Conservation (phyloP, 106 monocot genomes). For the Gastrodia elata region DNA sequence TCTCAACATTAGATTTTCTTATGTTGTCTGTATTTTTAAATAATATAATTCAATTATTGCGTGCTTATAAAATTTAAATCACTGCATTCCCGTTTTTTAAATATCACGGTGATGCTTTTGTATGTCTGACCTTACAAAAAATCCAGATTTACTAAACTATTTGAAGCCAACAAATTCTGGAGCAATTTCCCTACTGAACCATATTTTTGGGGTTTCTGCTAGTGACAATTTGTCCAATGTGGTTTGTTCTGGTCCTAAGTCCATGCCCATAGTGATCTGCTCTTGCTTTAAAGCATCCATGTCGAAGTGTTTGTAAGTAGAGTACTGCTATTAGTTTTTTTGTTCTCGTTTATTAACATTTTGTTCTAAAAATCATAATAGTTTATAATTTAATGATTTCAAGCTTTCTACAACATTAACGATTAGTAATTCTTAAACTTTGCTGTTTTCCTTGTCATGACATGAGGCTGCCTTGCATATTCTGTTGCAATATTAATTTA, state of each 20-base stretch:
- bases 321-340: neutral
- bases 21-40: too few species aligned
- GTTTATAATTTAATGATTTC: neutral
- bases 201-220: conserved; percentile 7
- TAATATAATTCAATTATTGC: too few species aligned
- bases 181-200: neutral
- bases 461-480: too few species aligned
- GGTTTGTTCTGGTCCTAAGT: neutral
- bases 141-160: conserved; percentile 6
- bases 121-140: neutral
- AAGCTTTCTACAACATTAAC: neutral
- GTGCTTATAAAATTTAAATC: too few species aligned
- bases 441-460: neutral
- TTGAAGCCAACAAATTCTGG: conserved; percentile 11
- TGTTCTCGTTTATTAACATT: neutral
- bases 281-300: neutral
- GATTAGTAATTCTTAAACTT: neutral
- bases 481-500: too few species aligned
- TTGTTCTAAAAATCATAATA: neutral
- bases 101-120: too few species aligned
- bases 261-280: neutral
- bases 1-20: too few species aligned
- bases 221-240: neutral
- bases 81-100: too few species aligned
- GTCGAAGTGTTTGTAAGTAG: conserved; percentile 7